Percentiles rank a stretch among this genome's conserved stretches.
Evolutionary conservation across 2,329 filamentous ascomycete species (phyloP).

Genomic region (Penicillium olsonii): DNA sequence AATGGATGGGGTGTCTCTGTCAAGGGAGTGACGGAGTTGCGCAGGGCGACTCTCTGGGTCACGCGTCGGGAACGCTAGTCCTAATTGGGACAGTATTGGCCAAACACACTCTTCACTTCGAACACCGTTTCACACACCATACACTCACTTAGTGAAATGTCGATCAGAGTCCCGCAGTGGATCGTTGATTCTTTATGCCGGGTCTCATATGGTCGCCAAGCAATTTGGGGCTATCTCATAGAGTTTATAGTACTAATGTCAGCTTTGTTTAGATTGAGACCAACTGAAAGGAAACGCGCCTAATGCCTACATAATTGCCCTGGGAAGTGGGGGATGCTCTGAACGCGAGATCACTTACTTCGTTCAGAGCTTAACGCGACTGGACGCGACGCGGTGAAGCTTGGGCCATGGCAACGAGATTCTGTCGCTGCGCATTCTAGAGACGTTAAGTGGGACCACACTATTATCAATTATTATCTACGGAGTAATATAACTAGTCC

Average conservation of each 20-base stretch:
- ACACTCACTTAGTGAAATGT: not conserved
- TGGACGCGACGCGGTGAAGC: constrained; percentile 20
- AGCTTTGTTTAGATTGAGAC: constrained; percentile 10
- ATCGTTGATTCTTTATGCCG: not conserved
- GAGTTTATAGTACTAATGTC: too few relatives aligned
- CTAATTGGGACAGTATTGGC: constrained; percentile 15
- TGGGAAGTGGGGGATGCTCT: constrained; percentile 7
- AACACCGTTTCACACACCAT: not conserved
- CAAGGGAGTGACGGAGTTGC: constrained; percentile 28
- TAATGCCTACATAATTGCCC: not conserved
- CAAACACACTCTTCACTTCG: not conserved
- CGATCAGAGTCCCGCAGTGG: not conserved
- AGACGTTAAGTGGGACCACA: too few relatives aligned
- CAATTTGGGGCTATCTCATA: not conserved
- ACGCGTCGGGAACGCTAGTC: constrained; percentile 43
- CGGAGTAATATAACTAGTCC: too few relatives aligned
- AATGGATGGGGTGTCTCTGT: constrained; percentile 12
- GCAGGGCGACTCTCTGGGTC: constrained; percentile 36
- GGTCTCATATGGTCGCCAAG: constrained; percentile 4
- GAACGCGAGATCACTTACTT: constrained; percentile 7
- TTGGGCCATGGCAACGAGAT: constrained; percentile 17
- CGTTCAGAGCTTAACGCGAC: constrained; percentile 13
- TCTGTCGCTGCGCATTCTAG: constrained; percentile 3
- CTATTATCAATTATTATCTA: too few relatives aligned
- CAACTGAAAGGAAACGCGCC: constrained; percentile 6